These are phyloP conservation scores for Aspergillus fumigatus DNA, from an alignment of 2,329 filamentous ascomycete species.

Conservation along the genomic window DNA sequence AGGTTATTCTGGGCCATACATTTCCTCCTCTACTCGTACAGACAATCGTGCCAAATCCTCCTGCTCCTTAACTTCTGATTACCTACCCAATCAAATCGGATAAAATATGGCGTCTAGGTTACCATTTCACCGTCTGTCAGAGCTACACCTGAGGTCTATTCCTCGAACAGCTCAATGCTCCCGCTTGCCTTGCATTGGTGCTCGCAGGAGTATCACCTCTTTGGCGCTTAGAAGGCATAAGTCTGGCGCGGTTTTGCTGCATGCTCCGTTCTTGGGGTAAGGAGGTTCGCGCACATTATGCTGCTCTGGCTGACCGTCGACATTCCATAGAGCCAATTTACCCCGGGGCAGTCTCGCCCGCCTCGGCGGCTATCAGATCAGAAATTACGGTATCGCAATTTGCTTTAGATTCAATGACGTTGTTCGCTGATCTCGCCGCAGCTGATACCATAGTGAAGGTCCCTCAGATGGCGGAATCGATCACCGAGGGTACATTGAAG, in stretches of 20 bases:
- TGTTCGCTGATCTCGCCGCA: conserved; percentile 18
- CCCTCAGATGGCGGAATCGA: conserved; percentile 97
- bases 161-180: conserved; percentile 25
- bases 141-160: conserved; percentile 28
- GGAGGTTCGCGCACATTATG: not conserved
- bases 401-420: not conserved
- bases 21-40: not conserved
- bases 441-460: conserved; percentile 89
- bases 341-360: conserved; percentile 19
- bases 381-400: conserved; percentile 32
- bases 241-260: conserved; percentile 22
- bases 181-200: conserved; percentile 15
- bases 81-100: not conserved
- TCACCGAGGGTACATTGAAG: conserved; percentile 94
- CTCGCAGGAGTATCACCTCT: conserved; percentile 24
- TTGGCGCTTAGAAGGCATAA: conserved; percentile 17
- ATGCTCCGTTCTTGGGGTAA: conserved; percentile 23
- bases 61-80: not conserved
- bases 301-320: not conserved
- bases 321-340: conserved; percentile 19
- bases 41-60: not conserved
- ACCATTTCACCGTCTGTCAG: conserved; percentile 32
- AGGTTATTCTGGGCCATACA: not conserved
- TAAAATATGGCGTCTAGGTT: conserved; percentile 37
- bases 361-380: conserved; percentile 26